Percentiles rank a stretch among this genome's conserved stretches.
phyloP scores from a whole-genome alignment of 371 early-diverging fungal species.

The Mortierella sp. region DNA sequence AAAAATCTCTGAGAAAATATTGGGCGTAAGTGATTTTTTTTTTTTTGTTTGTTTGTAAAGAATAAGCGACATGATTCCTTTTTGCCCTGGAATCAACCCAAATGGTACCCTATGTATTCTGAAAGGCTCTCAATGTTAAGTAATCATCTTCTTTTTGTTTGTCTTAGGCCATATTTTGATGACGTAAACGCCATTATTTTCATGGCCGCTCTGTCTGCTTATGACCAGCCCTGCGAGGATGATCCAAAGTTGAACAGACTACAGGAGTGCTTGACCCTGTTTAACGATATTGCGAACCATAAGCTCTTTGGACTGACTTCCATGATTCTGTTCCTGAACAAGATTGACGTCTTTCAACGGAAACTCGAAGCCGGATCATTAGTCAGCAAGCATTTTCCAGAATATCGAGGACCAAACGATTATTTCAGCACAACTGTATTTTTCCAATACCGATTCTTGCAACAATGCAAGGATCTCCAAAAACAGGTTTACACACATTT shows the following conservation, averaged over 20 bases:
- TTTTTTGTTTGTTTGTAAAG: background rate
- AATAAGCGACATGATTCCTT: background rate
- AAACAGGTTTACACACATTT: conserved; percentile 72
- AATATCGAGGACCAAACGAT: conserved; percentile 63
- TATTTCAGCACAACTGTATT: conserved; percentile 66
- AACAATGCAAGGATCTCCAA: conserved; percentile 64
- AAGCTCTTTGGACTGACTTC: conserved; percentile 63
- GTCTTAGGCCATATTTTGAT: conserved; percentile 73
- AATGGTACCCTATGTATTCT: background rate
- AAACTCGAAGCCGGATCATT: conserved; percentile 47
- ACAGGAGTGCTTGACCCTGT: conserved; percentile 66
- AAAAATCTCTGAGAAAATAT: conserved; percentile 70
- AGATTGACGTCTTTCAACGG: conserved; percentile 73
- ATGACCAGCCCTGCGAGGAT: conserved; percentile 70
- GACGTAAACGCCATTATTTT: conserved; percentile 71
- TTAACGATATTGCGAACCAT: conserved; percentile 70
- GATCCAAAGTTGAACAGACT: conserved; percentile 65
- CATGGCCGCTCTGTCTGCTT: conserved; percentile 65
- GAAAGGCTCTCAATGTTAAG: background rate
- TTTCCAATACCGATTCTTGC: conserved; percentile 66
- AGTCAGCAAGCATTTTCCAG: conserved; percentile 36
- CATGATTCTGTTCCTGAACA: conserved; percentile 78
- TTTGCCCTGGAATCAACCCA: background rate
- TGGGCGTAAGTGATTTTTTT: conserved; percentile 65
- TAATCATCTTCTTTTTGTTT: background rate